Percentiles rank a stretch among this genome's conserved stretches.
These are phyloP conservation scores for Comarum palustre DNA, from an alignment of 306 rosid species.

Conservation along the genomic window DNA sequence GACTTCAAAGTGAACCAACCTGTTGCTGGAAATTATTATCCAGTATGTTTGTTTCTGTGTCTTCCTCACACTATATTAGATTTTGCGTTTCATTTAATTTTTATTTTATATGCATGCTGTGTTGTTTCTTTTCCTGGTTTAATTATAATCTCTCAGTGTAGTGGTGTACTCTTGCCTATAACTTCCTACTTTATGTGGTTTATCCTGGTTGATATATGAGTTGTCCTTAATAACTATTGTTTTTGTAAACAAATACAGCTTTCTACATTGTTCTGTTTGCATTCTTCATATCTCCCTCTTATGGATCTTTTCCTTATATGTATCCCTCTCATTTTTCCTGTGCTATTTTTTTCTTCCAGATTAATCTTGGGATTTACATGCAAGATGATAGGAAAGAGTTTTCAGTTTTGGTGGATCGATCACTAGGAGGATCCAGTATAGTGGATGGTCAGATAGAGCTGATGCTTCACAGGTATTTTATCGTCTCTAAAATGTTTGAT, in stretches of 20 bases:
- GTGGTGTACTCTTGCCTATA: background rate
- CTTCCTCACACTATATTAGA: background rate
- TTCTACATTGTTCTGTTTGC: background rate
- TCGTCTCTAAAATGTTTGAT: background rate
- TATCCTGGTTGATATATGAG: constrained; percentile 4
- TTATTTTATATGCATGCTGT: background rate
- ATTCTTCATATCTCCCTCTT: background rate
- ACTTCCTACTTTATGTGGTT: background rate
- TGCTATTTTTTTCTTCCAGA: constrained; percentile 25
- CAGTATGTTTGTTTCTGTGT: constrained; percentile 33
- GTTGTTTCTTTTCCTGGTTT: background rate
- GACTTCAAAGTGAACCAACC: constrained; percentile 55
- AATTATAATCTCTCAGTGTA: background rate
- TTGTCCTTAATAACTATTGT: background rate
- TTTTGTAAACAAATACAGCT: background rate
- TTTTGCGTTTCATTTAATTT: background rate
- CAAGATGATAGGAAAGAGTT: constrained; percentile 43
- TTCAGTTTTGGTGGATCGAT: constrained; percentile 54
- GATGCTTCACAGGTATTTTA: constrained; percentile 51
- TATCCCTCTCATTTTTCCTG: background rate
- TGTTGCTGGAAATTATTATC: constrained; percentile 59
- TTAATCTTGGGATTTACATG: constrained; percentile 50
- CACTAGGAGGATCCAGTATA: constrained; percentile 45
- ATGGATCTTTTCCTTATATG: background rate
- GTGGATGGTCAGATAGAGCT: constrained; percentile 52